Evolutionary conservation across 495 filamentous ascomycete species (phyloP), one percentile per base, ranked within the genome.

Genomic region (Neurospora sp.): DNA sequence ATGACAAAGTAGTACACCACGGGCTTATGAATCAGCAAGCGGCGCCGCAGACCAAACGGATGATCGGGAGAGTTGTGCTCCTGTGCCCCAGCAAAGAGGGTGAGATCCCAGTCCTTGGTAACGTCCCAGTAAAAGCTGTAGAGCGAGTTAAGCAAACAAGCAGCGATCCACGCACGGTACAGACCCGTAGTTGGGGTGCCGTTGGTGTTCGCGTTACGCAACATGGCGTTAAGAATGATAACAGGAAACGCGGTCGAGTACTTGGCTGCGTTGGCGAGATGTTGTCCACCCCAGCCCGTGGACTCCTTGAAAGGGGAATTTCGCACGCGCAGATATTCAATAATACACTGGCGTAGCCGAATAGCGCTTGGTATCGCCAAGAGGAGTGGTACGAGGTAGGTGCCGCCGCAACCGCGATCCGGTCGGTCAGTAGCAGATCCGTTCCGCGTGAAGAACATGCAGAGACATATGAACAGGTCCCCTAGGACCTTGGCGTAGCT

Each of bases 51-150:
- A 3, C 93, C 96, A 74, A 87, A 97, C 1, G 93, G 89, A 75
- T 94, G 85, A 10, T 91, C 88, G 8, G 84, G 85, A 40, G 87
- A 83, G 70, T 82, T 82, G 40, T 87, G 84, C 41, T 84, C 83
- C 31, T 84, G 79, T 8, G 74, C 73, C 3, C 73, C 70, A 7
- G 85, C 81, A 76, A 98, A 92, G n/a, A 98, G 86, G 0, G 90
- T 91, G 48, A 99, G 85, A 76, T 98, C 96, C 96, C 96, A 99
- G 84, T 99, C 96, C 83, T 93, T 94, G 61, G 93, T 88, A 27
- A 98, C 90, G 79, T 99, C 96, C 96, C 96, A 99, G 85, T 95
- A 99, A 86, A 98, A 98, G 41, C 92, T 94, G 82, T 97, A 99
- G 72, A 90, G 83, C 12, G 91, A 93, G 78, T 98, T 99, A 69